Base-by-base conservation (phyloP, 495 filamentous ascomycete species). In the Physcia stellaris region DNA sequence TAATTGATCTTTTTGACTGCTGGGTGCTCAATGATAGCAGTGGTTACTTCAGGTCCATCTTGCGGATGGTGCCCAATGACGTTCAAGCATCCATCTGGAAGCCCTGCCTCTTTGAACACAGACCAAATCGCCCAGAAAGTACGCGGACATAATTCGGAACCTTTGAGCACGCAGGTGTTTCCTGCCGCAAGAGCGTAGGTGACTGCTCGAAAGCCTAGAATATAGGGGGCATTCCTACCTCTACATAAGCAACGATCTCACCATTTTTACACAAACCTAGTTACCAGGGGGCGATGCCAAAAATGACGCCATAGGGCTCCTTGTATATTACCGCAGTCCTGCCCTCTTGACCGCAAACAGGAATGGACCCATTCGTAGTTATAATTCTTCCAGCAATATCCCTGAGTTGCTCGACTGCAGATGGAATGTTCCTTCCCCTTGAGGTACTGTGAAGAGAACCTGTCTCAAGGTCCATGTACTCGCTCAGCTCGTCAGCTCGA, bases 281-380 rank as follows among this genome's bases (percentile, higher is more conserved):
- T 47, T 64, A 84, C 83, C 87, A 94, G 21, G 87, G 85, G 15
- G 83, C 85, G 57, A 92, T 84, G 21, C 71, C 75, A 11, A 94
- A 62, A 2, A 87, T 59, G 19, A 90, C 84, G 15, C 86, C 86
- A 47, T 75, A 85, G 4, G 86, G 86, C 55, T 92, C 80, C 49
- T 78, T 81, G 34, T 75, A 59, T n/a, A 93, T 60, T 49, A 93
- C 64, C 0, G 80, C 79, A n/a, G 66, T 64, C 27, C 62, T 63
- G 5, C 68, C 69, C n/a, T 71, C 60, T 16, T 74, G 54, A 2
- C 54, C 48, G 6, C 69, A 60, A 7, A 63, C 60, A 0, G 83
- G 80, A 21, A 86, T 66, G 9, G 55, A 56, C 2, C 84, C 81
- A 21, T 70, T 60, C 7, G 90, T 58, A 4, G 60, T 58, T 5